Base-by-base conservation (phyloP, 352 stramenopile species). In the Halophytophthora polymorphica region DNA sequence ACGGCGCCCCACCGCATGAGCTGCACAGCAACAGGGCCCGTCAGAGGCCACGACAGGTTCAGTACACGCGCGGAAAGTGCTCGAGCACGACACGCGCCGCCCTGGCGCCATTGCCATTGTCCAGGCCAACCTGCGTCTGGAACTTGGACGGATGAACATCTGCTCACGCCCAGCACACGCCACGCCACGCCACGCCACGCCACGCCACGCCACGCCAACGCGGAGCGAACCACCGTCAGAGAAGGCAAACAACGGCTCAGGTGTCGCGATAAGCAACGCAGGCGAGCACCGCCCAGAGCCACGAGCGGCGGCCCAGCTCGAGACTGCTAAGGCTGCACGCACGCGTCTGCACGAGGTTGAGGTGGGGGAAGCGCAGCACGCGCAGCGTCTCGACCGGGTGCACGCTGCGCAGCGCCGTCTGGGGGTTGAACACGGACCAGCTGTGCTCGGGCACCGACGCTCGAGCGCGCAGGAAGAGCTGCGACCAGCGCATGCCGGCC, bases 381-480 rank as follows among this genome's bases (percentile, higher is more conserved):
- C 45, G 48, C 41, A 83, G 52, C 56, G 56, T 70, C 28, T 64
- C 62, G 21, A 69, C 46, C 11, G 69, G 69, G 18, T 77, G 61
- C 5, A 74, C 34, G 44, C 44, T 57, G 28, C 25, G 50, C 33
- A 72, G 36, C 49, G 45, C 51, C 41, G 50, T 36, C 19, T 50
- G 66, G 45, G 56, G 73, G 15, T 77, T 67, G 57, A 78, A 83
- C 7, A 81, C 53, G 2, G 66, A 72, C 73, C 73, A 83, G 52
- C 73, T 83, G 52, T 71, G 42, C 31, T 45, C 53, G 31, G 73
- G 73, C 49, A 78, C 64, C 14, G 41, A 23, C 42, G 51, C 44
- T 14, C 60, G 53, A 29, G 53, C 50, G n/a, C 62, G 59, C 28
- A 54, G 63, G 28, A 77, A 66, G 34, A 61, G 31, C 15, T 61